A percentile compares a stretch with the other conserved stretches of the same genome.
Conservation (phyloP, 148 eudicot genomes). For the Rhododendron griersonianum region DNA sequence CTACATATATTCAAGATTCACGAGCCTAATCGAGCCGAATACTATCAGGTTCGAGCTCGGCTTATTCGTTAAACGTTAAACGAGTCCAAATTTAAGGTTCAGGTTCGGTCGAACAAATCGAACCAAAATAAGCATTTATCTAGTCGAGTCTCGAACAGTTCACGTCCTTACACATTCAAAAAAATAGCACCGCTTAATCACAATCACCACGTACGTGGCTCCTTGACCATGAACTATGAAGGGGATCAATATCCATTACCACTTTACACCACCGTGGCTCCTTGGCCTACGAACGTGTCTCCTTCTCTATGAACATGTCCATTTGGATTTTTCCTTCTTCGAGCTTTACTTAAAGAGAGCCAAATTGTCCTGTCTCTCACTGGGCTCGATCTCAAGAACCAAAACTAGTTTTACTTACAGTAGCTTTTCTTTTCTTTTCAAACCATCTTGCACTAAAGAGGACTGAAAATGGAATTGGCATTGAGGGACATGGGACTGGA, state of each 20-base stretch:
- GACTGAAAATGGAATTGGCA: slow-evolving; percentile 13
- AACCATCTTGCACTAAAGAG: neutral
- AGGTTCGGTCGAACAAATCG: no score
- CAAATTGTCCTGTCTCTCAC: neutral
- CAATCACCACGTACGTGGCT: neutral
- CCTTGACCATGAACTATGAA: neutral
- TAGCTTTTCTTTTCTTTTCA: neutral
- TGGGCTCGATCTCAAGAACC: neutral
- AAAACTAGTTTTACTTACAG: neutral
- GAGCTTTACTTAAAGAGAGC: neutral
- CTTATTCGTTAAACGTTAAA: neutral
- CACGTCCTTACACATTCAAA: neutral
- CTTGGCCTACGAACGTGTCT: neutral
- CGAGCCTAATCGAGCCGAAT: neutral
- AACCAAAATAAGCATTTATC: neutral
- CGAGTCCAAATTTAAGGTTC: neutral
- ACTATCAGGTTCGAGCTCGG: neutral
- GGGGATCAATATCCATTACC: neutral
- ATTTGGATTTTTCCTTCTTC: neutral
- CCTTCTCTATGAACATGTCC: neutral
- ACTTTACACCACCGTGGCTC: neutral
- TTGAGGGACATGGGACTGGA: slow-evolving; percentile 21
- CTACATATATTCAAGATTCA: no score
- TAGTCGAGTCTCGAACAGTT: no score
- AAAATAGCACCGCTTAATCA: neutral